These are phyloP conservation scores for Saitozyma sp. DNA, from an alignment of 768 basidiomycete species.

Conservation along the genomic window DNA sequence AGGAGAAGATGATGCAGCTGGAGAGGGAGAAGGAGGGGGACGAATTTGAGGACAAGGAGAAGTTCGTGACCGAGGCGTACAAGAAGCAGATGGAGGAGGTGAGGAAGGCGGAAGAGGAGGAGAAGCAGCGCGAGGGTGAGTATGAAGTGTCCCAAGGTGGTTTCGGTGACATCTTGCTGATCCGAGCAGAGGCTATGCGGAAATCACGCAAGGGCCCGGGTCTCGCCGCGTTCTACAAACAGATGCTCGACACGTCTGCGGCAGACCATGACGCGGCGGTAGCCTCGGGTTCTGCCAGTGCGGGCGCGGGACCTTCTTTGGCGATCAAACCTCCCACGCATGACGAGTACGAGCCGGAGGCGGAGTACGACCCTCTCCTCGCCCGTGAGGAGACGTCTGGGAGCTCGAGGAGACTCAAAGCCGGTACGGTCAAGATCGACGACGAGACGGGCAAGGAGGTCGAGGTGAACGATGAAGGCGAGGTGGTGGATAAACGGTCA, in stretches of 20 bases:
- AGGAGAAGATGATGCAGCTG: slow-evolving; percentile 94
- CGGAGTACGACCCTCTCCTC: slow-evolving; percentile 50
- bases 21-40: slow-evolving; percentile 93
- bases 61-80: slow-evolving; percentile 97
- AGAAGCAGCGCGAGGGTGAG: slow-evolving; percentile 80
- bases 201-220: slow-evolving; percentile 51
- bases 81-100: slow-evolving; percentile 95
- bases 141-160: no score
- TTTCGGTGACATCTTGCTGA: background rate
- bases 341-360: slow-evolving; percentile 40
- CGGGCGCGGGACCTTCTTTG: slow-evolving; percentile 36
- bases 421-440: slow-evolving; percentile 5
- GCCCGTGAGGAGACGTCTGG: slow-evolving; percentile 35
- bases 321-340: slow-evolving; percentile 40
- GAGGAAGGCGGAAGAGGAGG: slow-evolving; percentile 86
- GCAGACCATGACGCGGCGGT: slow-evolving; percentile 76
- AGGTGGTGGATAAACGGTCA: slow-evolving; percentile 94
- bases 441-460: slow-evolving; percentile 68
- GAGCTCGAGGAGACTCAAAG: background rate
- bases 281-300: slow-evolving; percentile 57
- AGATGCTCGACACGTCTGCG: slow-evolving; percentile 51
- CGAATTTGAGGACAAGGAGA: slow-evolving; percentile 88
- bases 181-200: slow-evolving; percentile 44
- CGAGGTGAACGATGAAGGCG: slow-evolving; percentile 94
- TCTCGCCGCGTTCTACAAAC: slow-evolving; percentile 51